phyloP scores from a whole-genome alignment of 1,284 basidiomycete species.

The Mycena citricolor region DNA sequence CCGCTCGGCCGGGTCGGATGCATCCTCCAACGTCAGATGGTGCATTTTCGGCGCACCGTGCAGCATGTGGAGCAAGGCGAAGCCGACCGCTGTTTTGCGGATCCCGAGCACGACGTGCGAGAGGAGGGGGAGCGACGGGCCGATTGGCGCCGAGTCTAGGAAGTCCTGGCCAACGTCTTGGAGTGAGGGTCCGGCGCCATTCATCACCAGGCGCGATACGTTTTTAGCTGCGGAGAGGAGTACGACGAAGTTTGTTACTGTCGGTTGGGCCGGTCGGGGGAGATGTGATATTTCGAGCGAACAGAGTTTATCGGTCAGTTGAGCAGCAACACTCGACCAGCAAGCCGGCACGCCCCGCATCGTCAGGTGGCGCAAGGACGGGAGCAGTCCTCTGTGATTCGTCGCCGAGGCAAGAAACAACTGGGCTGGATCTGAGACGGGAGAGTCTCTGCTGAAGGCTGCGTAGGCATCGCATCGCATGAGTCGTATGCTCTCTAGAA shows the following conservation, averaged over 20 bases:
- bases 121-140: conserved; percentile 34
- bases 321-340: conserved; percentile 39
- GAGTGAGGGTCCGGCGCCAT: conserved; percentile 42
- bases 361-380: conserved; percentile 41
- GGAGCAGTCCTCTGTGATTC: conserved; percentile 30
- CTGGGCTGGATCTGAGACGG: conserved; percentile 39
- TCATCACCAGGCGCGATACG: conserved; percentile 42
- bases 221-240: conserved; percentile 38
- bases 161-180: conserved; percentile 28
- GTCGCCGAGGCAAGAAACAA: conserved; percentile 33
- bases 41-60: conserved; percentile 32
- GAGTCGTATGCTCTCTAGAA: conserved; percentile 49
- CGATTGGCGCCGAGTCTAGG: conserved; percentile 24
- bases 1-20: conserved; percentile 37
- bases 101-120: conserved; percentile 40
- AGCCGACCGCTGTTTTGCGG: conserved; percentile 36
- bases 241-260: conserved; percentile 37
- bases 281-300: conserved; percentile 47
- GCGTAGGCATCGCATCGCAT: conserved; percentile 59
- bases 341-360: conserved; percentile 52
- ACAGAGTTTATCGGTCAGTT: conserved; percentile 32
- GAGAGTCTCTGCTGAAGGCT: conserved; percentile 44
- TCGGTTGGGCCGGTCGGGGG: conserved; percentile 46
- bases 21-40: conserved; percentile 39
- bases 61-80: conserved; percentile 37